These are phyloP conservation scores for Colletotrichum gigasporum DNA, from an alignment of 2,329 filamentous ascomycete species.

Conservation along the genomic window DNA sequence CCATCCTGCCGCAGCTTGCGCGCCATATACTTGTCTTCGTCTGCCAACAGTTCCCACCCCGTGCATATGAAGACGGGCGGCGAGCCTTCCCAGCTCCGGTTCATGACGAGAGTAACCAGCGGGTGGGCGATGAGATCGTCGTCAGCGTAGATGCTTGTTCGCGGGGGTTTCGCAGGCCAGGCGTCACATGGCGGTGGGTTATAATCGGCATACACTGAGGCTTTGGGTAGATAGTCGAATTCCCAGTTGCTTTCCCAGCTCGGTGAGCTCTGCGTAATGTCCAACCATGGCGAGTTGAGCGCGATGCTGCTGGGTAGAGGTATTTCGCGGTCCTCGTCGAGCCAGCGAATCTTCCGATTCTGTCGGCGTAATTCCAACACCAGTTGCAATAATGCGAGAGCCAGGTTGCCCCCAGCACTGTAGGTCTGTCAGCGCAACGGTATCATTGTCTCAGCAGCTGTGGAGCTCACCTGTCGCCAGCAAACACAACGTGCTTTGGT, in stretches of 20 bases:
- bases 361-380: constrained; percentile 69
- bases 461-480: constrained; percentile 70
- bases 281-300: constrained; percentile 75
- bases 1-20: constrained; percentile 63
- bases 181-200: constrained; percentile 54
- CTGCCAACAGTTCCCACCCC: constrained; percentile 77
- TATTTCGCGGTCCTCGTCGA: constrained; percentile 65
- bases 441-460: neutral
- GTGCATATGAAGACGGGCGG: constrained; percentile 75
- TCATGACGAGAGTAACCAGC: constrained; percentile 70
- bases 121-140: constrained; percentile 70
- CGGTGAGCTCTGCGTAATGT: constrained; percentile 72
- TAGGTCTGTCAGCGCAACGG: neutral
- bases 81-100: constrained; percentile 65
- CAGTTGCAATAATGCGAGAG: constrained; percentile 72
- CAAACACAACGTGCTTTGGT: constrained; percentile 73
- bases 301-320: constrained; percentile 74
- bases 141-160: constrained; percentile 63
- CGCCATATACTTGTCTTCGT: constrained; percentile 72
- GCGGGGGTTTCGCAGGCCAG: constrained; percentile 67
- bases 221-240: constrained; percentile 73
- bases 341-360: constrained; percentile 63
- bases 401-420: constrained; percentile 78
- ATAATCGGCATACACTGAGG: constrained; percentile 39
- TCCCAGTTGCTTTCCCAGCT: constrained; percentile 60